Percentiles rank a stretch among this genome's conserved stretches.
These are phyloP conservation scores for Pleurotus salmoneostramineus DNA, from an alignment of 768 basidiomycete species.

Conservation along the genomic window DNA sequence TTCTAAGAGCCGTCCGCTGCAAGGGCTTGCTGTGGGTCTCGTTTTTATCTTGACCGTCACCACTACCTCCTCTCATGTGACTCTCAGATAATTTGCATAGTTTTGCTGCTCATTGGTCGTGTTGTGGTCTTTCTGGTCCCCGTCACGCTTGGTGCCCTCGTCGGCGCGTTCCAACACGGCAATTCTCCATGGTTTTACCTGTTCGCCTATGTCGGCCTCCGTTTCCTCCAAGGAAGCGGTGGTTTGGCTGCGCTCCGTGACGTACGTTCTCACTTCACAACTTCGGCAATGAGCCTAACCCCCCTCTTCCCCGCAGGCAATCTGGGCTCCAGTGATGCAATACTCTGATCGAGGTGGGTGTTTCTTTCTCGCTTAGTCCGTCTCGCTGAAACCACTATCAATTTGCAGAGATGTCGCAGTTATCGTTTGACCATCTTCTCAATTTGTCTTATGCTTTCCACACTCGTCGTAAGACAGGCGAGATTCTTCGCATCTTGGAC, in stretches of 20 bases:
- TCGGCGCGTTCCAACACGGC: conserved; percentile 48
- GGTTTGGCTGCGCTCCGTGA: conserved; percentile 70
- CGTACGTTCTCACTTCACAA: conserved; percentile 25
- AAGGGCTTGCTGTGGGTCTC: conserved; percentile 58
- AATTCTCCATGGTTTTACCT: conserved; percentile 68
- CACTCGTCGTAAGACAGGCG: conserved; percentile 79
- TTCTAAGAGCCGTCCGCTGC: conserved; percentile 56
- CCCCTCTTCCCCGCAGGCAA: conserved; percentile 31
- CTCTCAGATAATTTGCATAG: conserved; percentile 57
- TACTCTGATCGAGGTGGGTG: conserved; percentile 68
- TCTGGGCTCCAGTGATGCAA: conserved; percentile 90
- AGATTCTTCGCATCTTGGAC: conserved; percentile 77
- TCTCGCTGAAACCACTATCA: neutral
- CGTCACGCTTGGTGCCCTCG: conserved; percentile 61
- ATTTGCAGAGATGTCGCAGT: conserved; percentile 70
- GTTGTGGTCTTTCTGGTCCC: conserved; percentile 75
- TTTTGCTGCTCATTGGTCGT: conserved; percentile 70
- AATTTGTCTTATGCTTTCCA: conserved; percentile 86
- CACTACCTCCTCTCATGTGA: neutral
- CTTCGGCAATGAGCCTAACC: neutral
- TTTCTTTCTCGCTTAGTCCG: neutral
- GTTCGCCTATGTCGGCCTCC: conserved; percentile 60
- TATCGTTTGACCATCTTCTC: conserved; percentile 84
- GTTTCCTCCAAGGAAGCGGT: conserved; percentile 73
- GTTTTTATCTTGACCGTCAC: conserved; percentile 4